phyloP scores from a whole-genome alignment of 495 filamentous ascomycete species.

The Physcia stellaris region DNA sequence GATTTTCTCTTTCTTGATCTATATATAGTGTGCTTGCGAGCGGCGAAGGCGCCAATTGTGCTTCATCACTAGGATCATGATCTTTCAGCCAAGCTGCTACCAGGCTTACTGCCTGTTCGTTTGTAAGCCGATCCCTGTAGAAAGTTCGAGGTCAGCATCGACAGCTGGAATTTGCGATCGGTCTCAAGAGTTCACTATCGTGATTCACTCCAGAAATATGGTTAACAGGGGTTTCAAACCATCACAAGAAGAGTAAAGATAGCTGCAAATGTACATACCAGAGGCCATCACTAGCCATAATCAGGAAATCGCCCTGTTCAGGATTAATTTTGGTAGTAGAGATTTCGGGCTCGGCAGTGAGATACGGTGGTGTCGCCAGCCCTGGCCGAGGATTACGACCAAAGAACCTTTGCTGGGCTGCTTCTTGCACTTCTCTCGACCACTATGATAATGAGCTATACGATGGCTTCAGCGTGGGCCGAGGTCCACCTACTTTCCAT shows the following conservation, averaged over 20 bases:
- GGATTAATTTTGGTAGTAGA: conserved; percentile 38
- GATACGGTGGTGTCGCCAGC: conserved; percentile 44
- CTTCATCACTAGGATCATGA: conserved; percentile 5
- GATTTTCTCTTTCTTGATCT: not conserved
- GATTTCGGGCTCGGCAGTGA: conserved; percentile 51
- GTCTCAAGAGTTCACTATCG: too few relatives aligned
- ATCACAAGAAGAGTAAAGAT: too few relatives aligned
- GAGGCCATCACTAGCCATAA: conserved; percentile 50
- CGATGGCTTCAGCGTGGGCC: not conserved
- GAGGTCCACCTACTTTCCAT: too few relatives aligned
- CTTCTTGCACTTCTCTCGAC: conserved; percentile 30
- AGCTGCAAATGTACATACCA: too few relatives aligned
- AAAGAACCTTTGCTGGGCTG: conserved; percentile 31
- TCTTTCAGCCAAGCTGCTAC: conserved; percentile 41
- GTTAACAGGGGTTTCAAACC: too few relatives aligned
- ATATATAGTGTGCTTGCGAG: too few relatives aligned
- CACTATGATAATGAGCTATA: conserved; percentile 43
- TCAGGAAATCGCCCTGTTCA: conserved; percentile 37
- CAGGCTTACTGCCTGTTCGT: conserved; percentile 42
- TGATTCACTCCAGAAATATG: too few relatives aligned
- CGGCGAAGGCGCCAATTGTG: too few relatives aligned
- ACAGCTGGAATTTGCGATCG: too few relatives aligned
- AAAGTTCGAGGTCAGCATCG: too few relatives aligned
- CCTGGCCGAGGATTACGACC: conserved; percentile 28
- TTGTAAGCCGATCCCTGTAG: conserved; percentile 43